Base-by-base conservation (phyloP, 2,329 filamentous ascomycete species). In the Aspergillus neotritici region DNA sequence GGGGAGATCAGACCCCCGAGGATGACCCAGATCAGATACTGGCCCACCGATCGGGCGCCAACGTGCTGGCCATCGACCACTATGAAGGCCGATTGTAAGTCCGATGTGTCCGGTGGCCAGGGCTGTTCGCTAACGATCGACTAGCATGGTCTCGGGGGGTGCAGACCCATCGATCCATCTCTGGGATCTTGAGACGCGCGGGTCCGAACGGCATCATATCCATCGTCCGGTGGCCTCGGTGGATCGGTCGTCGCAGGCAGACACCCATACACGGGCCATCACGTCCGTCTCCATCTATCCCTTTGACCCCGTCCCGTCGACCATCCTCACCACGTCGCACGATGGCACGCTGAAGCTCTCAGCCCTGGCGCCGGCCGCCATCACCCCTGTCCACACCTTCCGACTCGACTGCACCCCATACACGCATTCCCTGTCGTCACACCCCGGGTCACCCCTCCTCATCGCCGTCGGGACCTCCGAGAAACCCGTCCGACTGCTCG, bases 391-490 rank as follows among this genome's bases (percentile, higher is more conserved):
- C 3, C 68, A 72, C 53, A 71, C 66, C 2, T 74, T 75, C 44
- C 58, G 61, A 9, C 65, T 75, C 0, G 64, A 71, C 30, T 70
- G 67, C 35, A 70, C 70, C 2, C 67, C 71, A 0, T 72, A 73
- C 50, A 64, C 84, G 1, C 89, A 95, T 63, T 81, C 86, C 0
- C 76, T 87, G 17, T 94, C 89, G 1, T 62, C 67, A 2, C 61
- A 68, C 77, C 83, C 33, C 70, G 90, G 45, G 78, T 87, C 43
- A 70, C 79, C 40, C 76, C 74, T 94, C 0, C 77, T 95, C 4
- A 86, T 96, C 8, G 89, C 91, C 8, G 93, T 88, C 57, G 90
- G 86, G 1, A 94, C 89, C 0, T 88, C 94, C 51, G 83, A 93
- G 60, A 87, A 87, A 5, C 77, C 86, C 17, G 85, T 95, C 11